Base-by-base conservation (phyloP, 73 alveolate genomes). In the Paramecium pentaurelia region DNA sequence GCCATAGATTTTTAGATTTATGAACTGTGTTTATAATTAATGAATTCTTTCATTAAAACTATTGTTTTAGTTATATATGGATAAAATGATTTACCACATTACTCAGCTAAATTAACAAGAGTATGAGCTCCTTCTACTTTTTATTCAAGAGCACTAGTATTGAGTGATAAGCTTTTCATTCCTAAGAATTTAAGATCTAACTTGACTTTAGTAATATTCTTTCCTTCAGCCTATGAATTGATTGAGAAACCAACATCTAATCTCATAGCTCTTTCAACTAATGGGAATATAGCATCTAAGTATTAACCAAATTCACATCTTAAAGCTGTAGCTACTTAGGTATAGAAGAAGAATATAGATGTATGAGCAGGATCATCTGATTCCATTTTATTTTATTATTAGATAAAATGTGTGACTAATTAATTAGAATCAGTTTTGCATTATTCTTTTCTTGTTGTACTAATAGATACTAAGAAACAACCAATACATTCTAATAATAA, bases 91-190 rank as follows among this genome's bases (percentile, higher is more conserved):
- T 77, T 89, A 11, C 87, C 87, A 44, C 91, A 64, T 34, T 77
- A 59, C 14, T 44, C 91, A 14, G 94, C 91, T n/a, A 89, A 25
- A 47, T 77, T 83, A n/a, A 49, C 68, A n/a, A 89, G 58, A 45
- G 94, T 89, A 28, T 89, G 89, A 54, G 87, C 86, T 32, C 91
- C 94, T 89, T 89, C 94, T 11, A 89, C 75, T 86, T 89, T 89
- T 54, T 89, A 45, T 54, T 89, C 94, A 14, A 89, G 77, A 42
- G 94, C 94, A 71, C 88, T 64, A n/a, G 88, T 89, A 32, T 89
- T 89, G 8, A 89, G 40, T 28, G 71, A 42, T 37, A 89, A 28
- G 30, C 85, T 71, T 60, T 89, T 89, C 30, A 89, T 42, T 30
- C 94, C 94, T 14, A 77, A 47, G 32, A 89, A 89, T 68, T 71